These are phyloP conservation scores for Boletus tomentosulus DNA, from an alignment of 768 basidiomycete species.

Conservation along the genomic window DNA sequence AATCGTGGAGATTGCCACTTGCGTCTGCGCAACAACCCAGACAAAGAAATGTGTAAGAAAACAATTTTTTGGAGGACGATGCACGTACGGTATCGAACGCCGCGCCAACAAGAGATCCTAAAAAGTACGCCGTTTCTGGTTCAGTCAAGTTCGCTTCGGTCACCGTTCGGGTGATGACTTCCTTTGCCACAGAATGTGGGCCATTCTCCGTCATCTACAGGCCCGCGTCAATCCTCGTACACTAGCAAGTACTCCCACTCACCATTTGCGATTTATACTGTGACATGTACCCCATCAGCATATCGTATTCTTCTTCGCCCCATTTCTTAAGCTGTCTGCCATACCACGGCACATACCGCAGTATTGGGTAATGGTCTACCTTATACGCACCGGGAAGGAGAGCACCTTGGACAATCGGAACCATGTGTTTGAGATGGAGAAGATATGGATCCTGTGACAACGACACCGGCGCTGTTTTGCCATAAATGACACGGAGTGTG, in stretches of 20 bases:
- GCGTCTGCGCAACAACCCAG: constrained; percentile 12
- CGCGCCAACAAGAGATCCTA: constrained; percentile 36
- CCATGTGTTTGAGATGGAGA: constrained; percentile 26
- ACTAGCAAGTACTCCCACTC: background rate
- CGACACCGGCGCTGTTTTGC: constrained; percentile 19
- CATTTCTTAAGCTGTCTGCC: constrained; percentile 50
- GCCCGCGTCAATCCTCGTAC: background rate
- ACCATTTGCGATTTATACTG: constrained; percentile 45
- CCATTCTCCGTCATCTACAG: constrained; percentile 12
- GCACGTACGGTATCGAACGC: constrained; percentile 49
- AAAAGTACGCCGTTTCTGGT: too few relatives aligned
- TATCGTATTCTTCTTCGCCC: constrained; percentile 47
- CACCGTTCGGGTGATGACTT: too few relatives aligned
- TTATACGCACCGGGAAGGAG: constrained; percentile 31
- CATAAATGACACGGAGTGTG: constrained; percentile 27
- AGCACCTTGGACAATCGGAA: constrained; percentile 28
- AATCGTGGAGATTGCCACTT: constrained; percentile 24
- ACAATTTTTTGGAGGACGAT: background rate
- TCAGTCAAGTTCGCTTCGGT: too few relatives aligned
- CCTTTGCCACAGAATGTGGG: too few relatives aligned
- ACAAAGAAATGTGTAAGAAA: too few relatives aligned
- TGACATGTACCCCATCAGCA: constrained; percentile 46
- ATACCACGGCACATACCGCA: constrained; percentile 57
- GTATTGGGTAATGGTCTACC: constrained; percentile 35
- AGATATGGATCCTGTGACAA: constrained; percentile 19